phyloP scores from a whole-genome alignment of 257 asterid genomes.

The Plantago elongata region DNA sequence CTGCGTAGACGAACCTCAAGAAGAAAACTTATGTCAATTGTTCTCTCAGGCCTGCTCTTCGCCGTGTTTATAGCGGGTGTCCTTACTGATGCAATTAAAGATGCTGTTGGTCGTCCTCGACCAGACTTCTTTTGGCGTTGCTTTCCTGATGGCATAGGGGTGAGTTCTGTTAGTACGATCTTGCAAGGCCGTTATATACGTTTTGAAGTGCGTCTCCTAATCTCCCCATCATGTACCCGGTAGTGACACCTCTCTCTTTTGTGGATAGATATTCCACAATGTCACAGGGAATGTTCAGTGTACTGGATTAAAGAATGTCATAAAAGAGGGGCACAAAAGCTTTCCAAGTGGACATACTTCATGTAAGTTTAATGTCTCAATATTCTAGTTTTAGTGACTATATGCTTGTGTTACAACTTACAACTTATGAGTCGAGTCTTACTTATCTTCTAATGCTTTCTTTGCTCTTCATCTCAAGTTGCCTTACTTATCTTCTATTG shows the following conservation, averaged over 20 bases:
- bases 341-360: slow-evolving; percentile 97
- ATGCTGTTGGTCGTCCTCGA: slow-evolving; percentile 61
- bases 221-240: neutral
- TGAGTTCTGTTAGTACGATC: slow-evolving; percentile 30
- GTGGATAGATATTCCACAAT: slow-evolving; percentile 60
- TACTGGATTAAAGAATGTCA: slow-evolving; percentile 62
- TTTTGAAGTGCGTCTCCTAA: no score
- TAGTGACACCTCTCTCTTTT: slow-evolving; percentile 21
- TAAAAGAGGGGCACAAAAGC: slow-evolving; percentile 94
- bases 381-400: neutral
- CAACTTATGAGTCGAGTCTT: no score
- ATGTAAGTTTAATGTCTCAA: slow-evolving; percentile 45
- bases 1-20: neutral
- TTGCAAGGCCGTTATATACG: neutral
- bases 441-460: no score
- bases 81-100: slow-evolving; percentile 58
- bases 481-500: neutral
- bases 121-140: slow-evolving; percentile 68
- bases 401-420: slow-evolving; percentile 4
- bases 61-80: slow-evolving; percentile 79
- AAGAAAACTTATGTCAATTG: slow-evolving; percentile 10
- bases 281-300: slow-evolving; percentile 76
- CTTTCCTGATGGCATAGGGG: slow-evolving; percentile 71
- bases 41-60: slow-evolving; percentile 67
- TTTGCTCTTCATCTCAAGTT: slow-evolving; percentile 3